Evolutionary conservation across 1,284 basidiomycete genomes (phyloP).

Genomic region (Tilletia horrida): DNA sequence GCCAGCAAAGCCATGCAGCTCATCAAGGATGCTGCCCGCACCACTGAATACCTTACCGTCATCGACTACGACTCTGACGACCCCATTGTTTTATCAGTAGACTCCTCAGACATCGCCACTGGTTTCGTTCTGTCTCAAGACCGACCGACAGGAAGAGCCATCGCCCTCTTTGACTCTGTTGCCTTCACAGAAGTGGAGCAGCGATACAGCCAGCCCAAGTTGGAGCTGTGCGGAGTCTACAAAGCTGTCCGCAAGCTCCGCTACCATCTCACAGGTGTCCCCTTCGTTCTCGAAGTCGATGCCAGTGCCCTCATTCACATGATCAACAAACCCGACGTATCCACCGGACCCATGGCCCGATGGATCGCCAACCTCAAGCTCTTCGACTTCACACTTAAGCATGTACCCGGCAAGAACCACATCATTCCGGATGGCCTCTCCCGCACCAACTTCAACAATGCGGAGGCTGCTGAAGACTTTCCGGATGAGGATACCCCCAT

Average conservation of each 20-base stretch:
- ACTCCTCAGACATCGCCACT: neutral
- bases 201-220: conserved; percentile 58
- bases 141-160: neutral
- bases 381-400: conserved; percentile 55
- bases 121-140: neutral
- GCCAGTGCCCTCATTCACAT: conserved; percentile 58
- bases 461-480: neutral
- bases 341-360: conserved; percentile 55
- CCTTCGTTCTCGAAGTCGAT: conserved; percentile 57
- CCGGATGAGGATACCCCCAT: neutral
- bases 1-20: neutral
- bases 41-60: neutral
- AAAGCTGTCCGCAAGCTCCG: conserved; percentile 44
- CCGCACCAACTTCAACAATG: conserved; percentile 17
- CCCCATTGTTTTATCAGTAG: neutral
- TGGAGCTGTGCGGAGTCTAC: conserved; percentile 58
- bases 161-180: conserved; percentile 37
- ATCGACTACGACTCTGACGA: neutral
- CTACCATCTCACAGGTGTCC: conserved; percentile 54
- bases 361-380: conserved; percentile 56
- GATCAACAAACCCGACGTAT: conserved; percentile 58
- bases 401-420: conserved; percentile 53
- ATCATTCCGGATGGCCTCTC: conserved; percentile 57
- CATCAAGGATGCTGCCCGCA: neutral
- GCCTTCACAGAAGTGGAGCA: conserved; percentile 55